Base-by-base conservation (phyloP, 1,284 basidiomycete species). In the Puccinia brachypodii region DNA sequence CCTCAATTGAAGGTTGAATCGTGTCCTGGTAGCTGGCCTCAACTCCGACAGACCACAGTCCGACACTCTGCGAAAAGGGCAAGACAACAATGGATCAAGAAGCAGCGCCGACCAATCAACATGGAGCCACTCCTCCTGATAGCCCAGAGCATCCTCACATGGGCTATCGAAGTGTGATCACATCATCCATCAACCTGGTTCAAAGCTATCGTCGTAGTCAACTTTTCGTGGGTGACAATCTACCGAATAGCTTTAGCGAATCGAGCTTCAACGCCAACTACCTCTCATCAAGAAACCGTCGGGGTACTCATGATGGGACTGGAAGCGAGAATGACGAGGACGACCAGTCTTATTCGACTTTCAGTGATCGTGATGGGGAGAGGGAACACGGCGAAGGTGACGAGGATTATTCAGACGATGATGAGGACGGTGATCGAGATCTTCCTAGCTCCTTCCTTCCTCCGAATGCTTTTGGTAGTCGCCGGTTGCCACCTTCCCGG, bases 211-310 rank as follows among this genome's bases (percentile, higher is more conserved):
- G 62, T 9, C 16, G 75, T 40, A 77, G 75, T 33, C 75, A 77
- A 28, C 25, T 60, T 3, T 77, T 64, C 64, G 25, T 77, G 8
- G 58, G 44, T 31, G 75, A 77, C 9, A 77, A 77, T 31, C 47
- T 77, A 22, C 62, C 75, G 1, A 77, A 64, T 36, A 77, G 75
- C 47, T 66, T 77, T 40, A 66, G 47, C 42, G 38, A 62, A 36
- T 77, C 75, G 40, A 77, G 75, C 40, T 66, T 77, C 58, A 77
- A 60, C 42, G 33, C 75, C 40, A 47, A 64, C 40, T 77, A 77
- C 40, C 75, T 64, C 9, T 31, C 58, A 33, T 50, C 38, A n/a
- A 28, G 58, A n/a, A 22, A 28, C 19, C 75, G 50, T 42, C 73
- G 50, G 22, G 60, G n/a, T 47, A 25, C 28, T 47, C 40, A 71